These are phyloP conservation scores for Tricholoma furcatifolium DNA, from an alignment of 768 basidiomycete species.

Conservation along the genomic window DNA sequence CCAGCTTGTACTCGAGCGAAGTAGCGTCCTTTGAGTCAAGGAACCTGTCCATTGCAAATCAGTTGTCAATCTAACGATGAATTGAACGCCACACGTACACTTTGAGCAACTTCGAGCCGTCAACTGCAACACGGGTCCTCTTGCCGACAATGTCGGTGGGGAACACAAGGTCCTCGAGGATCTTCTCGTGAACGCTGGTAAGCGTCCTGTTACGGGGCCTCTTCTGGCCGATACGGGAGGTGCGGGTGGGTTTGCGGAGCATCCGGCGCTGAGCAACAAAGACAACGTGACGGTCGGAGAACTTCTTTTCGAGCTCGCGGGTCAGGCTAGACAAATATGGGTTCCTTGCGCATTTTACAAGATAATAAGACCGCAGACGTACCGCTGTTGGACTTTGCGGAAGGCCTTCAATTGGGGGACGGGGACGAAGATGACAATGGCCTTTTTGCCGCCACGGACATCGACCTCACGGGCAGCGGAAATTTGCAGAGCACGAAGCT, in stretches of 20 bases:
- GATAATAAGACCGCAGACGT: slow-evolving; percentile 22
- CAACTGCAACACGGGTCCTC: slow-evolving; percentile 89
- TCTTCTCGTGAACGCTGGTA: slow-evolving; percentile 96
- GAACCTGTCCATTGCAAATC: slow-evolving; percentile 53
- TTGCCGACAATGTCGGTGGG: slow-evolving; percentile 99
- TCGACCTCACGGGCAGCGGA: slow-evolving; percentile 99
- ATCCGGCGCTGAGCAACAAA: slow-evolving; percentile 99
- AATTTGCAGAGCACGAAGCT: slow-evolving; percentile 95
- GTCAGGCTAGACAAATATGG: slow-evolving; percentile 66
- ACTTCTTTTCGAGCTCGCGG: slow-evolving; percentile 99
- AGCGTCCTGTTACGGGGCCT: slow-evolving; percentile 95
- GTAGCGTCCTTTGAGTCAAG: slow-evolving; percentile 98
- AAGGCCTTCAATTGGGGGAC: slow-evolving; percentile 97
- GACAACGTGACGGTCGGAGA: slow-evolving; percentile 98
- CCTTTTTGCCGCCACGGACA: slow-evolving; percentile 99
- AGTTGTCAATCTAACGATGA: slow-evolving; percentile 17
- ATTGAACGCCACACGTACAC: slow-evolving; percentile 65
- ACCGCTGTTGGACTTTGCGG: slow-evolving; percentile 98
- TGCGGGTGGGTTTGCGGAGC: slow-evolving; percentile 95
- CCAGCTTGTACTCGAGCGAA: slow-evolving; percentile 99
- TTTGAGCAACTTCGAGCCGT: slow-evolving; percentile 95
- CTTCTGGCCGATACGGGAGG: slow-evolving; percentile 92
- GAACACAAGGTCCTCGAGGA: slow-evolving; percentile 98
- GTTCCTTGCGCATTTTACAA: slow-evolving; percentile 8
- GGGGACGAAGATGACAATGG: slow-evolving; percentile 97